Conservation (phyloP, 1,284 basidiomycete species). For the Athelia psychrophila region DNA sequence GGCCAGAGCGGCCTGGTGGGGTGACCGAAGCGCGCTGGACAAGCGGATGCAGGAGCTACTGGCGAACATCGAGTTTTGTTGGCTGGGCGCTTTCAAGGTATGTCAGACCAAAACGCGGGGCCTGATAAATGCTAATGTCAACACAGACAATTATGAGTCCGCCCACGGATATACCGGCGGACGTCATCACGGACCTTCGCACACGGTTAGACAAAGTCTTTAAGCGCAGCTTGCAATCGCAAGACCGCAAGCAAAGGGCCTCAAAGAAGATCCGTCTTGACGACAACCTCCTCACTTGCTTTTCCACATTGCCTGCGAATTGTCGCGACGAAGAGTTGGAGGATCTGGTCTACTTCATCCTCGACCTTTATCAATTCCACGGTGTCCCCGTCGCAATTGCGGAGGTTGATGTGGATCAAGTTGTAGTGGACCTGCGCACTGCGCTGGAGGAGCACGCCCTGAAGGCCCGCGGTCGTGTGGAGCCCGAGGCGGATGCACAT, state of each 20-base stretch:
- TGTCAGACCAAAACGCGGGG: conserved; percentile 10
- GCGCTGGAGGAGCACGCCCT: conserved; percentile 68
- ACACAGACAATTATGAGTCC: conserved; percentile 71
- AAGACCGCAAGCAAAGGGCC: conserved; percentile 55
- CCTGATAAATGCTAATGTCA: conserved; percentile 2
- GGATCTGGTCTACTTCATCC: conserved; percentile 91
- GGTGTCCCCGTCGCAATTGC: conserved; percentile 87
- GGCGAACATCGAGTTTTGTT: conserved; percentile 89
- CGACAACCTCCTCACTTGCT: conserved; percentile 79
- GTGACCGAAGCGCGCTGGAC: conserved; percentile 73
- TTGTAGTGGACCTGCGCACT: conserved; percentile 70
- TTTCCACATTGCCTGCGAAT: conserved; percentile 78
- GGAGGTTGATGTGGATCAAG: conserved; percentile 90
- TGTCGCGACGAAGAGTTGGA: conserved; percentile 93
- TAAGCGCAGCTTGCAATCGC: conserved; percentile 56
- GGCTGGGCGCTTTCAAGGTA: conserved; percentile 98
- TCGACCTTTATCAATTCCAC: conserved; percentile 93
- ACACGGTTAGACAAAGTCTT: conserved; percentile 74
- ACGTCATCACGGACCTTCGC: conserved; percentile 55
- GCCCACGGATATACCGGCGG: conserved; percentile 41
- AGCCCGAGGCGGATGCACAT: conserved; percentile 55
- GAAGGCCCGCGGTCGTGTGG: conserved; percentile 30
- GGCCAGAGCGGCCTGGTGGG: conserved; percentile 86
- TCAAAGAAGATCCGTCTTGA: conserved; percentile 54
- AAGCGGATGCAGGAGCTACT: conserved; percentile 73